A percentile compares a stretch with the other conserved stretches of the same genome.
These are phyloP conservation scores for Hypoxylon subgilvum DNA, from an alignment of 495 filamentous ascomycete genomes.

Conservation along the genomic window DNA sequence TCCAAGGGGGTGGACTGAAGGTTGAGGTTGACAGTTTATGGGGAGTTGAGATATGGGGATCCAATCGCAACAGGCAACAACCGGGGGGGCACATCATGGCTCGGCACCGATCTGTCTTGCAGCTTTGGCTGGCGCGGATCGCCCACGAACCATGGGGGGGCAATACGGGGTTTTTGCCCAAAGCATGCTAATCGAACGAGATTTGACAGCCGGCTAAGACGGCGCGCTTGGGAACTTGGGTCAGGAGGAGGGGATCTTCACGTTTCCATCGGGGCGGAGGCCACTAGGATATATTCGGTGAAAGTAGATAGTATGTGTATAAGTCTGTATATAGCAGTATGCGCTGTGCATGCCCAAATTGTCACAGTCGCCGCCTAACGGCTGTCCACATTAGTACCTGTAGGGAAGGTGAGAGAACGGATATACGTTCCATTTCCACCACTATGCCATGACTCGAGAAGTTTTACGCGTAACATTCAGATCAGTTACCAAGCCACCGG, in stretches of 20 bases:
- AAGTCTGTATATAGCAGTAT: conserved; percentile 19
- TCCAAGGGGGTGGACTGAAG: no score
- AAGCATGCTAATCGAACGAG: conserved; percentile 30
- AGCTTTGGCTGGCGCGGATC: conserved; percentile 29
- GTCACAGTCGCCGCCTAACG: conserved; percentile 27
- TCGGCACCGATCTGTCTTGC: conserved; percentile 39
- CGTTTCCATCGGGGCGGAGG: conserved; percentile 34
- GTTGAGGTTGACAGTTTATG: conserved; percentile 14
- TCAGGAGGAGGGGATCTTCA: conserved; percentile 23
- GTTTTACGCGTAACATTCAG: conserved; percentile 1
- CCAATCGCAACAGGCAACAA: conserved; percentile 15
- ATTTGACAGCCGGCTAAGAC: conserved; percentile 36
- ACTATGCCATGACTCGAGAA: conserved; percentile 26
- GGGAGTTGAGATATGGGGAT: neutral
- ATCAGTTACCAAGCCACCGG: conserved; percentile 24
- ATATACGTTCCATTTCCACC: conserved; percentile 10
- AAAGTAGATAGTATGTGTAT: no score
- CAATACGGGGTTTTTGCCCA: conserved; percentile 34
- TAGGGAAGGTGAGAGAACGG: conserved; percentile 11
- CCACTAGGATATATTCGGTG: conserved; percentile 22
- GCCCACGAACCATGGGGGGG: no score
- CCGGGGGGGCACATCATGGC: conserved; percentile 16
- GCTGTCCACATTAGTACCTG: conserved; percentile 10
- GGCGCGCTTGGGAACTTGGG: no score
- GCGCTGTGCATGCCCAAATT: conserved; percentile 31